Base-by-base conservation (phyloP, 768 basidiomycete genomes). In the Gloeopeniophorella convolvens region DNA sequence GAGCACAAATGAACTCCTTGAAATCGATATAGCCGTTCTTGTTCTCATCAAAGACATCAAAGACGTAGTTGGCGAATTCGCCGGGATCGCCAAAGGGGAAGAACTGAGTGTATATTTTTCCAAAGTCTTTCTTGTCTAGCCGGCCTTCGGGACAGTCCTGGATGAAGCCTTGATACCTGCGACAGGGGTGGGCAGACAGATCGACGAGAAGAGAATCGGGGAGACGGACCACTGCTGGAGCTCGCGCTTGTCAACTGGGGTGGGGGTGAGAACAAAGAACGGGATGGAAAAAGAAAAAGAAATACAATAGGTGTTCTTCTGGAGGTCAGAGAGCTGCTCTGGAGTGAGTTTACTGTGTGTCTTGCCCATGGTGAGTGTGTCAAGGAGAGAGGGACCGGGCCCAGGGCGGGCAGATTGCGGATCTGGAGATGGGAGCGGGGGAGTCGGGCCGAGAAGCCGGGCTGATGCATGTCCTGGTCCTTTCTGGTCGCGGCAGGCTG, bases 81-180 rank as follows among this genome's bases (percentile, higher is more conserved):
- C 74, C 82, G 7, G 96, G 95, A 68, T 99, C 95, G 55, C 96
- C 96, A 63, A 99, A 99, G 21, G 96, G 96, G 76, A 99, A 99
- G 85, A 99, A 99, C 68, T 98, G 96, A 66, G 93, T 92, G 79
- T 98, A 99, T 75, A 99, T 99, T 68, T 86, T 84, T 62, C 86
- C 78, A 72, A 99, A 99, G 66, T 94, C 94, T 48, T 80, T 74
- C 75, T 91, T 96, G 78, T 97, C 89, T 62, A 99, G 81, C 58
- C 93, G 89, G 34, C 96, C 96, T 4, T 91, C 88, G 1, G 96
- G 96, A 66, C 96, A 99, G 70, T 99, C 96, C 70, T 93, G 96
- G 64, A 95, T 81, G 73, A 98, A 99, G 39, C 96, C 96, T 70
- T 98, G 98, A 79, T 98, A 95, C 94, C 90, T 95, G 68, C 28